A percentile compares a stretch with the other conserved stretches of the same genome.
These are phyloP conservation scores for Obba rivulosa DNA, from an alignment of 768 basidiomycete genomes.

Conservation along the genomic window DNA sequence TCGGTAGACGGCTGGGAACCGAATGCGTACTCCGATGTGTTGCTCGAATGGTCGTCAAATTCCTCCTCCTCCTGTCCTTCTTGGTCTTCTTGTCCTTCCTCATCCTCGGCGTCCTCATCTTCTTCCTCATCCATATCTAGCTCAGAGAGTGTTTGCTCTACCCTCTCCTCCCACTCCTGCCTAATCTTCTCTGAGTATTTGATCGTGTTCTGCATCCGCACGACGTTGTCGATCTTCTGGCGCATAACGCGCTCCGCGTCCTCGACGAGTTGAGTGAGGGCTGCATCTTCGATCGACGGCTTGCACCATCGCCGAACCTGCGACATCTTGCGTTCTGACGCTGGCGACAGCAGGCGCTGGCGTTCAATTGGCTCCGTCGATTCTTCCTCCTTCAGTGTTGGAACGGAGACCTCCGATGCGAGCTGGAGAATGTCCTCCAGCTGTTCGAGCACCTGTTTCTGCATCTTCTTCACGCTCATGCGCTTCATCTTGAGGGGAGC, in stretches of 20 bases:
- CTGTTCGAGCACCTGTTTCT: slow-evolving; percentile 76
- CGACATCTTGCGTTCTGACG: slow-evolving; percentile 83
- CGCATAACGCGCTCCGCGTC: slow-evolving; percentile 88
- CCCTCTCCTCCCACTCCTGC: slow-evolving; percentile 93
- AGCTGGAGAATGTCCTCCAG: slow-evolving; percentile 81
- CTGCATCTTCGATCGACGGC: slow-evolving; percentile 81
- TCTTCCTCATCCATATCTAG: slow-evolving; percentile 52
- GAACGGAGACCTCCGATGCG: slow-evolving; percentile 78
- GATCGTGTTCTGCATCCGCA: slow-evolving; percentile 95
- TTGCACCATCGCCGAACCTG: slow-evolving; percentile 83
- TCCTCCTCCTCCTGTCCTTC: slow-evolving; percentile 15
- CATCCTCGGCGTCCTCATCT: slow-evolving; percentile 38
- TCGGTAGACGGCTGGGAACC: slow-evolving; percentile 42
- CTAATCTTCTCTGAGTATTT: slow-evolving; percentile 95
- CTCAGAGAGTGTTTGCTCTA: slow-evolving; percentile 59
- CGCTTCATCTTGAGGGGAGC: slow-evolving; percentile 63
- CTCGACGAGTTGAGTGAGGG: slow-evolving; percentile 73
- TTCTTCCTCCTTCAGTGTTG: slow-evolving; percentile 88
- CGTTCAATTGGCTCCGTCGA: slow-evolving; percentile 88
- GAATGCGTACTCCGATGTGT: slow-evolving; percentile 61
- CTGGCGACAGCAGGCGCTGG: slow-evolving; percentile 83
- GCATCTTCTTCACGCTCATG: slow-evolving; percentile 75
- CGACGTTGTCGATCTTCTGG: slow-evolving; percentile 91
- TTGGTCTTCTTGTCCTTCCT: slow-evolving; percentile 27
- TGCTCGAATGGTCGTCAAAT: slow-evolving; percentile 52